Percentiles rank a stretch among this genome's conserved stretches.
phyloP scores from a whole-genome alignment of 345 rosid genomes.

The sweet orange (Citrus sinensis) region DNA sequence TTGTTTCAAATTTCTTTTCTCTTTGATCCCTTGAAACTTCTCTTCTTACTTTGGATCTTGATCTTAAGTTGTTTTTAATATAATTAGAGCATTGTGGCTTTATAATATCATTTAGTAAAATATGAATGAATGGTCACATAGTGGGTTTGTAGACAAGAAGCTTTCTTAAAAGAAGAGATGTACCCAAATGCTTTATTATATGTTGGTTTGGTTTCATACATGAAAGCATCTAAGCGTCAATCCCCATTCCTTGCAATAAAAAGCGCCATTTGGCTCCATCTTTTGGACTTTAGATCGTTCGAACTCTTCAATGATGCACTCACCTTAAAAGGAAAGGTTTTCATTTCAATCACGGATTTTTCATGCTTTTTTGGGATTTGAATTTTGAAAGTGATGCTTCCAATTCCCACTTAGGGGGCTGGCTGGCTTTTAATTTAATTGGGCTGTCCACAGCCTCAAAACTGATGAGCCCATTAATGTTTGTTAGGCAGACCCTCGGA shows the following conservation, averaged over 20 bases:
- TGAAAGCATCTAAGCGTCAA: not conserved
- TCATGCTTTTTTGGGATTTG: not conserved
- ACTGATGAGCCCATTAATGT: too few species aligned
- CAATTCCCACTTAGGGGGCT: not conserved
- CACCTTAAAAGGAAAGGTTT: not conserved
- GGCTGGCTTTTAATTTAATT: not conserved
- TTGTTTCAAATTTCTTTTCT: not conserved
- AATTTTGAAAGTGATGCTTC: not conserved
- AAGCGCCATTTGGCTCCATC: not conserved
- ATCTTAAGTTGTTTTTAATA: not conserved
- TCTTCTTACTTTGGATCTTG: too few species aligned
- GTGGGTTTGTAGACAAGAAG: not conserved
- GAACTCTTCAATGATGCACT: not conserved
- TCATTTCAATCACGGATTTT: not conserved
- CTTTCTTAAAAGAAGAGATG: conserved; percentile 11
- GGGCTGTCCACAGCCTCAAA: not conserved
- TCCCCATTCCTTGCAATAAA: not conserved
- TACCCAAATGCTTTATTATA: not conserved
- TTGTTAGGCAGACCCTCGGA: not conserved
- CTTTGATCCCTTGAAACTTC: not conserved
- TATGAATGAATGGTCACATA: not conserved
- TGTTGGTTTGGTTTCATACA: not conserved
- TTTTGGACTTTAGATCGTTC: not conserved
- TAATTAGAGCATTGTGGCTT: not conserved
- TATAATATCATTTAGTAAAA: too few species aligned